Percentiles rank a stretch among this genome's conserved stretches.
Conservation (phyloP, 2,329 filamentous ascomycete genomes). For the Aspergillus nomiae region DNA sequence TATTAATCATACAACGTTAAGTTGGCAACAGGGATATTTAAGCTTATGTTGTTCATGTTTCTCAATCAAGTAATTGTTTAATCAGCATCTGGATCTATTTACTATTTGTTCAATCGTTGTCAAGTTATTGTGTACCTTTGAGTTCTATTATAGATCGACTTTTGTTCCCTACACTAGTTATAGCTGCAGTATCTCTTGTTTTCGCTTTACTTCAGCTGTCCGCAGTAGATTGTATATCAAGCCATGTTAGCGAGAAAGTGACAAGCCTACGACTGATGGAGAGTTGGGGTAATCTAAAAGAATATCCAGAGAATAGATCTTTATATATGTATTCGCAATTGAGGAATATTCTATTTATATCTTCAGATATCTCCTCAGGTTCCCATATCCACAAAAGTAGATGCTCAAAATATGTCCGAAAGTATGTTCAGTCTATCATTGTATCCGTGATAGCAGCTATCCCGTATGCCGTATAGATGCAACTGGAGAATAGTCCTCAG, state of each 20-base stretch:
- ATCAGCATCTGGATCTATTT: background rate
- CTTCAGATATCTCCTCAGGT: background rate
- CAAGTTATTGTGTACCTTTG: no score
- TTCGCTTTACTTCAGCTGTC: background rate
- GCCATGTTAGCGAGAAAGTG: background rate
- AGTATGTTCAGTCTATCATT: background rate
- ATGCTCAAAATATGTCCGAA: background rate
- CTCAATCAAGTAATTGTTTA: background rate
- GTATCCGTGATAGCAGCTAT: background rate
- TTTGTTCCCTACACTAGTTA: background rate
- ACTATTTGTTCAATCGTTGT: background rate
- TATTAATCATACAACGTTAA: background rate
- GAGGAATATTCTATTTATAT: background rate
- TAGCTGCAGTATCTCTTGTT: background rate
- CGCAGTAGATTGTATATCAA: background rate
- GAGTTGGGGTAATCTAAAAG: background rate
- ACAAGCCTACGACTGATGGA: background rate
- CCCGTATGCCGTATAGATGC: background rate
- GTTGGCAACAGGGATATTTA: background rate
- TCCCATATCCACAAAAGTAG: background rate
- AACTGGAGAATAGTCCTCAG: slow-evolving; percentile 27
- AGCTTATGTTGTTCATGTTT: background rate
- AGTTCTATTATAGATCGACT: no score
- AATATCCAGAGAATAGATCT: background rate
- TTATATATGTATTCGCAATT: background rate